Percentiles rank a stretch among this genome's conserved stretches.
Evolutionary conservation across 441 rosid genomes (phyloP).

Genomic region (Pelargonium australe): DNA sequence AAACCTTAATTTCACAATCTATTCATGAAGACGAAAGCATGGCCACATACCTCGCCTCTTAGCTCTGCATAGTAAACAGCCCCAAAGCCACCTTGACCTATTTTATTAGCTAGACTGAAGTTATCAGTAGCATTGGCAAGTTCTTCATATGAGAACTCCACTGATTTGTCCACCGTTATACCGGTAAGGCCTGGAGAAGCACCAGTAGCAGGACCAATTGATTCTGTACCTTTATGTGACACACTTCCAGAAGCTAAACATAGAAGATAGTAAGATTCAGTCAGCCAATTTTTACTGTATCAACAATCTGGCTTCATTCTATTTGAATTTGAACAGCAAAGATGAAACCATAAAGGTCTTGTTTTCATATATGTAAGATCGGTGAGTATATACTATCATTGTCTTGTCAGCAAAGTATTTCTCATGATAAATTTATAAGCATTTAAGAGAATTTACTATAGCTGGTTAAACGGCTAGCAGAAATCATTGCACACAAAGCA

Average conservation of each 20-base stretch:
- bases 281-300: not conserved
- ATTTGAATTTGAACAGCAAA: constrained; percentile 4
- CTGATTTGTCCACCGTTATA: constrained; percentile 72
- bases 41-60: constrained; percentile 71
- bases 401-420: not conserved
- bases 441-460: too few relatives aligned
- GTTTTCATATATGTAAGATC: not conserved
- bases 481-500: not conserved
- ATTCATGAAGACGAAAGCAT: constrained; percentile 4
- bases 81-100: constrained; percentile 94
- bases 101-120: constrained; percentile 75
- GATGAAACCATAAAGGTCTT: not conserved
- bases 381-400: too few relatives aligned
- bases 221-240: constrained; percentile 32
- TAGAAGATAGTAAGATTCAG: constrained; percentile 18
- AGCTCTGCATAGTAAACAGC: constrained; percentile 84
- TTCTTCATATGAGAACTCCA: constrained; percentile 62
- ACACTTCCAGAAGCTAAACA: constrained; percentile 28
- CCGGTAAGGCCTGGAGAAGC: constrained; percentile 44
- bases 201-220: constrained; percentile 23
- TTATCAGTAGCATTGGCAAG: constrained; percentile 56
- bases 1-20: not conserved
- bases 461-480: too few relatives aligned
- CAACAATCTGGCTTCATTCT: constrained; percentile 5
- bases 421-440: not conserved